Conservation (phyloP, 2,329 filamentous ascomycete species). For the Neodidymelliopsis sp. region DNA sequence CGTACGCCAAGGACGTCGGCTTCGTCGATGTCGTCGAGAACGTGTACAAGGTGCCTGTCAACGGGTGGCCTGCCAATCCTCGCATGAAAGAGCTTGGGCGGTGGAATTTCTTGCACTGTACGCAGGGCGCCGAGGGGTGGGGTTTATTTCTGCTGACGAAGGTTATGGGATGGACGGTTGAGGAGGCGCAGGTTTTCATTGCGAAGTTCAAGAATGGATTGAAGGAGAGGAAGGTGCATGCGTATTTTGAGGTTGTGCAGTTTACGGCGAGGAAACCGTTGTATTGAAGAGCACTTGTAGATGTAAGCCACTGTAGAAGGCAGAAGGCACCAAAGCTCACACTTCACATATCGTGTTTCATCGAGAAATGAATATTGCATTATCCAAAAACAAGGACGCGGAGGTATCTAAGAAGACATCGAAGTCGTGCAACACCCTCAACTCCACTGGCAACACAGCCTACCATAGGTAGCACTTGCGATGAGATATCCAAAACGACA, state of each 20-base stretch:
- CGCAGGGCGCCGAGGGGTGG: conserved; percentile 40
- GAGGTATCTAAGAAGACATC: conserved; percentile 16
- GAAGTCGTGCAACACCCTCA: background rate
- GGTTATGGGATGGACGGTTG: conserved; percentile 46
- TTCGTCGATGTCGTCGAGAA: conserved; percentile 38
- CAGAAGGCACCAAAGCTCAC: too few relatives aligned
- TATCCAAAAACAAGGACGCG: conserved; percentile 5
- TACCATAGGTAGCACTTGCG: conserved; percentile 6
- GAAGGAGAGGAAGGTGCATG: conserved; percentile 41
- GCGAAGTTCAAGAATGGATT: conserved; percentile 42
- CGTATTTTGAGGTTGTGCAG: conserved; percentile 38
- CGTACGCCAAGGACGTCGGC: conserved; percentile 34
- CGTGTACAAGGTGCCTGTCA: conserved; percentile 41
- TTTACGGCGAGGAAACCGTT: conserved; percentile 17
- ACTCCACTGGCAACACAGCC: background rate
- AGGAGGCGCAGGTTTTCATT: conserved; percentile 55
- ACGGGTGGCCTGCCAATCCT: conserved; percentile 38
- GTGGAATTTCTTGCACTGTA: conserved; percentile 43
- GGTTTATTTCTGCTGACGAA: conserved; percentile 37
- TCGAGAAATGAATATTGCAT: background rate
- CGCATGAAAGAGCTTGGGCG: conserved; percentile 44
- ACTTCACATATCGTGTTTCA: too few relatives aligned
- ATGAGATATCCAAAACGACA: background rate
- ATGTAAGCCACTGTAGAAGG: too few relatives aligned
- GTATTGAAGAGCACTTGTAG: background rate